Evolutionary conservation across 805 yeast genomes (phyloP), one percentile per base, ranked within the genome.

Genomic region (Millerozyma acaciae): DNA sequence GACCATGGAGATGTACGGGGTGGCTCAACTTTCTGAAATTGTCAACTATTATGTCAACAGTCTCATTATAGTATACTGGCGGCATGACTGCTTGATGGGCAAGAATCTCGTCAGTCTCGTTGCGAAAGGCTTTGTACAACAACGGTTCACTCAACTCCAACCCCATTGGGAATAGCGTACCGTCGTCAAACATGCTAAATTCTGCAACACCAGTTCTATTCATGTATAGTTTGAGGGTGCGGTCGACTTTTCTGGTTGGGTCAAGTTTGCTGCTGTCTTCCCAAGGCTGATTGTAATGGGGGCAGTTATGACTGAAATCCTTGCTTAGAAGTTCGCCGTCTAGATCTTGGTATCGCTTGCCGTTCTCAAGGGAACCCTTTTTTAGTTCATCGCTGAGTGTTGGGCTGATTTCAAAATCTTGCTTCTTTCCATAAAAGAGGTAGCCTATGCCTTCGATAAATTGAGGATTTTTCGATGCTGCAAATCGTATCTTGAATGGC

Each of bases 1-100:
- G 66, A 3, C 65, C 66, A 35, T 60, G 66, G 9, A 60, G 37
- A 33, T 60, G 66, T 21, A 57, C 45, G 6, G 66, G 66, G 37
- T 60, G 66, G 33, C 51, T 53, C 32, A 55, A 53, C 16, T 40
- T 37, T 16, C 49, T 42, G 35, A 40, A 44, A 34, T 58, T 59
- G 39, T 59, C 48, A 34, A 60, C 35, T 13, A 59, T 47, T 24
- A 60, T 40, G 33, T 60, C 66, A 18, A 58, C 55, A 3, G 48
- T 61, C 60, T 5, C 65, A 64, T 14, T 29, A 32, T 18, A 44
- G 41, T 14, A 57, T 37, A 21, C 22, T 12, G 26, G 13, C 12
- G 7, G 26, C 13, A 23, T 10, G 6, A 23, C 15, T 7, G 15
- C 26, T 7, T 23, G 10, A 7, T n/a, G 15, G 13, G 7, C 12